Evolutionary conservation across 345 rosid genomes (phyloP).

Genomic region (Bretschneidera sinensis): DNA sequence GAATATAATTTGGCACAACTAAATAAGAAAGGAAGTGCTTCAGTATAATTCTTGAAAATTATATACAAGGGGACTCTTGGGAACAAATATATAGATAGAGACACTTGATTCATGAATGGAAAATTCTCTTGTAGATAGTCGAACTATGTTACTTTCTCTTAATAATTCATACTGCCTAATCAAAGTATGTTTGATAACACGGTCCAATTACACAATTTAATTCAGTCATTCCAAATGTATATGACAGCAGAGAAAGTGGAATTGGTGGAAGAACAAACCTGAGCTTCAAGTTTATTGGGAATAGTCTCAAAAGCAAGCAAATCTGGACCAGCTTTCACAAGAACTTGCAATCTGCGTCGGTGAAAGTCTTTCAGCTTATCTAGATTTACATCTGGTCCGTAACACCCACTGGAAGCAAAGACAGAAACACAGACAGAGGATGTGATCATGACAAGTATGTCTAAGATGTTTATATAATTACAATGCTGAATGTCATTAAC

Average conservation of each 20-base stretch:
- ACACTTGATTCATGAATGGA: no score
- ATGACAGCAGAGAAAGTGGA: neutral
- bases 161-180: no score
- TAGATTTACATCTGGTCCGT: slow-evolving; percentile 52
- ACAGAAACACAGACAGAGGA: slow-evolving; percentile 3
- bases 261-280: slow-evolving; percentile 35
- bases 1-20: no score
- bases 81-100: no score
- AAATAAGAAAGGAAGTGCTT: no score
- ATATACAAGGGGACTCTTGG: no score
- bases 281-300: slow-evolving; percentile 89
- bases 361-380: slow-evolving; percentile 86
- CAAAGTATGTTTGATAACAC: neutral
- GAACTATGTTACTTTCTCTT: no score
- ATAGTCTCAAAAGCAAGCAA: slow-evolving; percentile 90
- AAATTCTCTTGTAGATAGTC: no score
- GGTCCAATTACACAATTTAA: neutral
- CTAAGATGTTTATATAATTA: neutral
- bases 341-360: slow-evolving; percentile 71
- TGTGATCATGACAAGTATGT: neutral
- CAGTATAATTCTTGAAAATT: no score
- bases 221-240: neutral
- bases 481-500: neutral
- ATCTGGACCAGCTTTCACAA: slow-evolving; percentile 81
- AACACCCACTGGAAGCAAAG: slow-evolving; percentile 49